Evolutionary conservation across 305 asterid species (phyloP), one percentile per base, ranked within the genome.

Genomic region (Fraxinus sp.): DNA sequence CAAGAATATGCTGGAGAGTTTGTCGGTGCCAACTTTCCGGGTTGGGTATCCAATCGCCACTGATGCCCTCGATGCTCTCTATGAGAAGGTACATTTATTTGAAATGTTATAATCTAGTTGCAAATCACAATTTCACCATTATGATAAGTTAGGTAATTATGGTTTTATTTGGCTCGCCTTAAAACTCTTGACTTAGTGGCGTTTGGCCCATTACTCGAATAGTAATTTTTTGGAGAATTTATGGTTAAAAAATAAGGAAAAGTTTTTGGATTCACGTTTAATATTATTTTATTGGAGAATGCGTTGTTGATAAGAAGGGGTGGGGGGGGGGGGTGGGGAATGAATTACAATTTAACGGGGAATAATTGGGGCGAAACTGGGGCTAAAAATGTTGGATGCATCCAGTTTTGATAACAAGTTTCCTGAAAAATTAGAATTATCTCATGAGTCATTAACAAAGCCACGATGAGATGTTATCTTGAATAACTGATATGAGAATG

Each of bases 1-100:
- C 3, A 96, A 89, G 91, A 96, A 96, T 82, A 95, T 96, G 98
- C 77, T 92, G 87, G 98, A 96, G 89, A 95, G 98, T 79, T 87
- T 95, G 71, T 83, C 88, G 4, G 97, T 95, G 55, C 99, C 99
- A 0, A 92, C 98, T 20, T 96, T 96, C 81, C 89, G 98, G 79
- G 99, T 96, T 16, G 97, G 98, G 32, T 96, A 96, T 83, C 97
- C 98, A 0, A 82, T 95, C 4, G 36, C 84, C 5, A 92, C 98
- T 0, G 92, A 93, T 85, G 94, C 95, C 5, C 97, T 96, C 59
- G 98, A 96, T 85, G 98, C 92, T 33, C 93, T 93, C 5, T 92
- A 96, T 75, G 89, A 81, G 86, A 95, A 95, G 98, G 98, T 95
- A 85, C 82, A 78, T 74, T 77, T 80, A 49, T 84, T 78, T 30